These are phyloP conservation scores for Hippophae gyantsensis DNA, from an alignment of 306 rosid genomes.

Conservation along the genomic window DNA sequence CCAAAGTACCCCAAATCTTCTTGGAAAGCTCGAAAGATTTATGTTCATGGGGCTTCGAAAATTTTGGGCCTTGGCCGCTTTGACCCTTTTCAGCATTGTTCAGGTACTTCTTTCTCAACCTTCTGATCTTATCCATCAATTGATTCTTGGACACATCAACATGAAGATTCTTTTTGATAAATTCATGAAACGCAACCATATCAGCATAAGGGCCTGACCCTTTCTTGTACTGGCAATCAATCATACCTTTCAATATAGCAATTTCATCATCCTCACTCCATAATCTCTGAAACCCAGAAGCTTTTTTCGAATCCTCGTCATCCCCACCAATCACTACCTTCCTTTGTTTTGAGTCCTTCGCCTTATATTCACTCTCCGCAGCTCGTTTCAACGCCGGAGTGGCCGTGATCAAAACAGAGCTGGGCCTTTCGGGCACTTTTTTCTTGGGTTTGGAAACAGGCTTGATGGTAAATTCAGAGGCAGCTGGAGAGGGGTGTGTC, in stretches of 20 bases:
- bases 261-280: slow-evolving; percentile 46
- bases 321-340: slow-evolving; percentile 15
- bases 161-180: slow-evolving; percentile 22
- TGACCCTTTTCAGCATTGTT: slow-evolving; percentile 15
- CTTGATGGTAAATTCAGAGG: slow-evolving; percentile 43
- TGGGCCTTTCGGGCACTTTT: slow-evolving; percentile 13
- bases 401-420: slow-evolving; percentile 1
- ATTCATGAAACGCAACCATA: slow-evolving; percentile 25
- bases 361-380: slow-evolving; percentile 8
- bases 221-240: slow-evolving; percentile 24
- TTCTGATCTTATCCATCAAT: slow-evolving; percentile 31
- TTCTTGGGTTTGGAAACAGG: slow-evolving; percentile 26
- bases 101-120: slow-evolving; percentile 37
- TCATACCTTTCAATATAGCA: slow-evolving; percentile 32
- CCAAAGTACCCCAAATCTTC: slow-evolving; percentile 23
- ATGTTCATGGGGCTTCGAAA: slow-evolving; percentile 26
- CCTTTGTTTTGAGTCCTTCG: slow-evolving; percentile 28
- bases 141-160: slow-evolving; percentile 28
- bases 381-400: slow-evolving; percentile 17
- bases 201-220: slow-evolving; percentile 23
- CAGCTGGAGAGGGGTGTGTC: slow-evolving; percentile 27
- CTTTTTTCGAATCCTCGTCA: slow-evolving; percentile 33
- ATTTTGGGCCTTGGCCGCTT: slow-evolving; percentile 20
- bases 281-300: slow-evolving; percentile 17
- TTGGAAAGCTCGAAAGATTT: slow-evolving; percentile 23